Evolutionary conservation across 371 early-diverging fungal genomes (phyloP), one percentile per base, ranked within the genome.

Genomic region (Cokeromyces recurvatus): DNA sequence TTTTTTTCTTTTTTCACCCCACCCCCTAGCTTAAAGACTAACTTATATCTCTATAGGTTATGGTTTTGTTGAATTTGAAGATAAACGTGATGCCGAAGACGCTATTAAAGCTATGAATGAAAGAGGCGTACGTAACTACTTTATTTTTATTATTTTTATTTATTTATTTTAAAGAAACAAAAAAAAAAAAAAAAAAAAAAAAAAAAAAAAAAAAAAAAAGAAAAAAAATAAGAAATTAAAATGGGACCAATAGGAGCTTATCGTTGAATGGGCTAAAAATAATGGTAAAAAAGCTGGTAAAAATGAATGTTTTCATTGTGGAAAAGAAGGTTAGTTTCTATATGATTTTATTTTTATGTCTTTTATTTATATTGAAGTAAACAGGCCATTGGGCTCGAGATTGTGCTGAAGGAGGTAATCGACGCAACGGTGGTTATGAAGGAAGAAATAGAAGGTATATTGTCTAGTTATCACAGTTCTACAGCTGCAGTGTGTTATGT

Each of bases 321-420:
- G 85, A 40, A 62, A 63, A 47, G 77, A 79, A 63, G 84, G 83
- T 78, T 48, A 43, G 32, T n/a, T n/a, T n/a, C n/a, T n/a, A n/a
- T n/a, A n/a, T n/a, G n/a, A n/a, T n/a, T n/a, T n/a, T n/a, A n/a
- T n/a, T n/a, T n/a, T n/a, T n/a, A n/a, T n/a, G n/a, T n/a, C n/a
- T n/a, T n/a, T n/a, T n/a, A n/a, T n/a, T n/a, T n/a, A n/a, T n/a
- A n/a, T n/a, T n/a, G n/a, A n/a, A n/a, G n/a, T n/a, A n/a, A n/a
- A n/a, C n/a, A 84, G 87, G 87, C 43, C 87, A 86, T 54, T 86
- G 85, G 84, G 86, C 87, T 46, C 74, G 83, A 57, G 87, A 86
- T 52, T 86, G 87, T 50, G 72, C 69, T 34, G 75, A 68, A 32
- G 46, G 64, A 14, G 55, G 74, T 27, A 60, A 68, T 43, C 48